Evolutionary conservation across 2,329 filamentous ascomycete genomes (phyloP), one percentile per base, ranked within the genome.

Genomic region (Penicillium sp.): DNA sequence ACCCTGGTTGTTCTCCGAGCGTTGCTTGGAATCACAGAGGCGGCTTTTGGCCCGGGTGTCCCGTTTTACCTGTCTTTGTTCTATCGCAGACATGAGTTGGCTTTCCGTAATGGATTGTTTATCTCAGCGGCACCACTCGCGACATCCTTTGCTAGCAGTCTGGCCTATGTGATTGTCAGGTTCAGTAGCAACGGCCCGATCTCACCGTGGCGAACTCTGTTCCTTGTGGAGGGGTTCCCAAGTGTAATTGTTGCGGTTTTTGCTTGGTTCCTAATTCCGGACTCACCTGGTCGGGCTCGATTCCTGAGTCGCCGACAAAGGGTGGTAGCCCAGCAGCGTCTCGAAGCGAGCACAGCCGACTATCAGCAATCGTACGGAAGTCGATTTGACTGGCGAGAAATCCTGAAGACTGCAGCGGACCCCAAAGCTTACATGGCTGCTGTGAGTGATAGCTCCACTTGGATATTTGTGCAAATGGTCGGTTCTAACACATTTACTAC

Each of bases 221-320:
- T 96, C 66, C 80, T 96, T 8, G 64, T 93, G 13, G 91, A 96
- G 71, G 91, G 91, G 1, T 93, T 95, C 57, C 91, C 91, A 1
- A 91, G 88, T 27, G 82, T 95, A 41, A 58, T 96, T 9, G 83
- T 89, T 13, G 86, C 89, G 6, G 84, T 88, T 0, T 79, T 87
- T 59, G 88, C 90, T 13, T 96, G 86, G 86, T 78, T 80, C 50
- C 77, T 87, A 66, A 85, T 96, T 48, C 91, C 91, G 0, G 91
- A 96, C 73, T 83, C 84, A 0, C 91, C 91, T 0, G 79, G 81
- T 21, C 83, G 77, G n/a, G 86, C 86, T 1, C 67, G 72, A 6
- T 90, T 86, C 66, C 80, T 90, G 38, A 85, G 80, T 4, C 72
- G 73, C 27, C 80, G 86, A 3, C 81, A 90, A 72, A 82, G 84